Evolutionary conservation across 306 rosid genomes (phyloP).

Genomic region (Lathyrus sativus): DNA sequence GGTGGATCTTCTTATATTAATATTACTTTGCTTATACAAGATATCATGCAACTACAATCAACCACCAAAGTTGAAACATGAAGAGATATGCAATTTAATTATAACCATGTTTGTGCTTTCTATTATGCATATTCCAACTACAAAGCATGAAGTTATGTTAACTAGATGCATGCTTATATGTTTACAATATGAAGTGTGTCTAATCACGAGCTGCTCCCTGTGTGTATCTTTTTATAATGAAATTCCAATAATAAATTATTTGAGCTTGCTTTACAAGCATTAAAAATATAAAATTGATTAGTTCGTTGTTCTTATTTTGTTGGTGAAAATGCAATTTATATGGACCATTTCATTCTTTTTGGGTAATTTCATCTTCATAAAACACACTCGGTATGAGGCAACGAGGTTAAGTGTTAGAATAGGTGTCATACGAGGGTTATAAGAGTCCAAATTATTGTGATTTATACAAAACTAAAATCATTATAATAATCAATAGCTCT

Average conservation of each 20-base stretch:
- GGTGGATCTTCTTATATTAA: conserved; percentile 38
- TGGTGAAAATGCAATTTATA: too few relatives aligned
- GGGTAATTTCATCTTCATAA: too few relatives aligned
- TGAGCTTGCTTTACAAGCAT: not conserved
- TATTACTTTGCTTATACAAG: conserved; percentile 40
- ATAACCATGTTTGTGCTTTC: not conserved
- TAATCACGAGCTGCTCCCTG: not conserved
- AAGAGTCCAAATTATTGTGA: too few relatives aligned
- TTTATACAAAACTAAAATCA: too few relatives aligned
- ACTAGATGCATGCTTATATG: not conserved
- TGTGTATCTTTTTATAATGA: too few relatives aligned
- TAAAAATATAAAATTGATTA: not conserved
- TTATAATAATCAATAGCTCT: too few relatives aligned
- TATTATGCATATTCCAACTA: not conserved
- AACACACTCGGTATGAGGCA: too few relatives aligned
- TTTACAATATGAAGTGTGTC: not conserved
- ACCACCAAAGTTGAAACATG: not conserved
- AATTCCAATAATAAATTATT: too few relatives aligned
- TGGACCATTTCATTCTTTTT: too few relatives aligned
- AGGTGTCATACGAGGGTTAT: too few relatives aligned
- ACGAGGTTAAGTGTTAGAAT: too few relatives aligned
- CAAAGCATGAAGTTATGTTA: not conserved
- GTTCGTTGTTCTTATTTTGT: too few relatives aligned
- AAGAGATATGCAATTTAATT: not conserved
- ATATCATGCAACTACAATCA: conserved; percentile 38